These are phyloP conservation scores for Anisodus tanguticus DNA, from an alignment of 257 asterid species.

Conservation along the genomic window DNA sequence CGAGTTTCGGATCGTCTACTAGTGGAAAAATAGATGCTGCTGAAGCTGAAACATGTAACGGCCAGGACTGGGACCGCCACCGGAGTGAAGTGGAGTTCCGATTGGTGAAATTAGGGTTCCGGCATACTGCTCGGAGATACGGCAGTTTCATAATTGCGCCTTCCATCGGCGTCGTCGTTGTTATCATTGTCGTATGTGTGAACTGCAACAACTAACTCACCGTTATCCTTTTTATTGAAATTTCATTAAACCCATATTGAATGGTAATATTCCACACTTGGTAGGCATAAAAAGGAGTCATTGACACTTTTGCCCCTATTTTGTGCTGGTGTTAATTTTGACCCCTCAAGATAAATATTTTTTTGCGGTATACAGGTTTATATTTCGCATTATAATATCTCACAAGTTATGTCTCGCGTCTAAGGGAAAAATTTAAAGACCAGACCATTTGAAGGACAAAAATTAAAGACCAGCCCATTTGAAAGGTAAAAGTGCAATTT, in stretches of 20 bases:
- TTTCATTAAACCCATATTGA: not conserved
- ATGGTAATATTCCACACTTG: not conserved
- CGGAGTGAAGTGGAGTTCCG: conserved; percentile 37
- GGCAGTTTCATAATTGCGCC: conserved; percentile 61
- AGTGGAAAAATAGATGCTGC: conserved; percentile 51
- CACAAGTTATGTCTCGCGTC: no score
- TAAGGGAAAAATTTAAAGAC: no score
- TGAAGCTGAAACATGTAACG: conserved; percentile 43
- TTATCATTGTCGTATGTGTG: not conserved
- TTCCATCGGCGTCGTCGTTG: conserved; percentile 59
- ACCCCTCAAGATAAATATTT: no score
- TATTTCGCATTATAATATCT: no score
- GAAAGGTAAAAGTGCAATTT: no score
- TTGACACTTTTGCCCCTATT: no score
- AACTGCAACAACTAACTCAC: not conserved
- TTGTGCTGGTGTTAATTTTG: no score
- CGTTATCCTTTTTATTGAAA: conserved; percentile 14
- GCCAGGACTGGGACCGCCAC: conserved; percentile 45
- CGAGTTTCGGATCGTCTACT: conserved; percentile 51
- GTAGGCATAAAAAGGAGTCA: no score
- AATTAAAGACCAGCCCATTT: no score
- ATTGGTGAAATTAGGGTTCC: conserved; percentile 34
- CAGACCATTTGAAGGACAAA: no score
- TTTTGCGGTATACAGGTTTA: no score
- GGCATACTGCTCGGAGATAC: conserved; percentile 49